Percentiles rank a stretch among this genome's conserved stretches.
Evolutionary conservation across 176 grass and related monocot species (phyloP).

Genomic region (Oryza coarctata): DNA sequence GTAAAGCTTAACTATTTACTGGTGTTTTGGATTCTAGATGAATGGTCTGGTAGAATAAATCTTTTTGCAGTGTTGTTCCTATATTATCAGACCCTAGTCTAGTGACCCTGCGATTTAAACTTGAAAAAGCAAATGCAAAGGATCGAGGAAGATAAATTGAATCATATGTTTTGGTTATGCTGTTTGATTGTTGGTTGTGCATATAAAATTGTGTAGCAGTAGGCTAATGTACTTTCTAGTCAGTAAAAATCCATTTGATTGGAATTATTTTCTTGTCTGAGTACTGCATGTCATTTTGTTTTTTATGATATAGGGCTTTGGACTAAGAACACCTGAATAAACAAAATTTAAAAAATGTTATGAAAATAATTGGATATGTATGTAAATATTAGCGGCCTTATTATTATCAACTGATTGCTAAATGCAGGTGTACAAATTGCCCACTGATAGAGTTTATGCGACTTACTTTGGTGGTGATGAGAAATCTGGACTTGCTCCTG

Average conservation of each 20-base stretch:
- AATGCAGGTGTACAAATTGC: conserved; percentile 84
- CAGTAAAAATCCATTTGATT: neutral
- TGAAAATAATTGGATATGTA: neutral
- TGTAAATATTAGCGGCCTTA: neutral
- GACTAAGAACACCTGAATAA: neutral
- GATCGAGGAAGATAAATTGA: neutral
- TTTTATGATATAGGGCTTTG: neutral
- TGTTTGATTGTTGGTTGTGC: neutral
- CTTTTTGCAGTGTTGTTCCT: neutral
- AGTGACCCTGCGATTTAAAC: neutral
- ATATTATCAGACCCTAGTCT: too few relatives aligned
- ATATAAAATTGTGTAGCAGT: neutral
- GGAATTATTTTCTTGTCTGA: neutral
- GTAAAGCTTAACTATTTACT: neutral
- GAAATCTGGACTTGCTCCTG: conserved; percentile 56
- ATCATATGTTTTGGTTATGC: neutral
- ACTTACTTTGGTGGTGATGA: conserved; percentile 97
- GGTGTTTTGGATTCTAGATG: neutral
- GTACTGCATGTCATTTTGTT: neutral
- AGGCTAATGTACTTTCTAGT: neutral
- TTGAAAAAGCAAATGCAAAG: neutral
- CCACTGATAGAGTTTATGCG: conserved; percentile 82
- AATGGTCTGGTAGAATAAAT: neutral
- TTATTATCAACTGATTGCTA: conserved; percentile 15
- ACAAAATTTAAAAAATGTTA: neutral